Base-by-base conservation (phyloP, 768 basidiomycete species). In the Ephemerocybe angulata region DNA sequence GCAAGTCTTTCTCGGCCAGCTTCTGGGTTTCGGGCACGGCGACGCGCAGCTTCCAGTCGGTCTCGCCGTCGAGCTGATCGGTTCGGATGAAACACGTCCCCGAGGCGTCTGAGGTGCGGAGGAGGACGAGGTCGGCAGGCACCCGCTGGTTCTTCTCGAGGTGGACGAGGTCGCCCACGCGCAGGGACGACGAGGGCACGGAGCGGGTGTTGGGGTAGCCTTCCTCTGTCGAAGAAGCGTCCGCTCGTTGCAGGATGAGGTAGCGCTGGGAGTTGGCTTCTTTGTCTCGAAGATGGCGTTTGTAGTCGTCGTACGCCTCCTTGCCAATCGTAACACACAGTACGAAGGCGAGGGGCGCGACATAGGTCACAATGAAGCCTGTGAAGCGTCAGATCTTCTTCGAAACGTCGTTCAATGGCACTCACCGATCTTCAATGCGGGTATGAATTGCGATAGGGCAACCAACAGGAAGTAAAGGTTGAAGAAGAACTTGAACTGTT, bases 271-370 rank as follows among this genome's bases (percentile, higher is more conserved):
- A 97, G 67, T 99, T 99, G 53, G 97, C 94, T 69, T 98, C 93
- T 38, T 84, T 80, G 70, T 98, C 97, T 46, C 97, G 86, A 8
- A 87, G 82, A 64, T 95, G 81, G 24, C 96, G 91, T 64, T 93
- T 89, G 77, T 97, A 98, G 74, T 99, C 96, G 67, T 99, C 97
- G 65, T 93, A 96, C 2, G 97, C 97, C 71, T 99, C 97, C 69
- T 99, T 99, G 21, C 96, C 96, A 83, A 98, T 95, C 2, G 97
- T 98, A 4, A 99, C 90, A 57, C 75, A 83, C 1, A n/a, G n/a
- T n/a, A n/a, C n/a, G n/a, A n/a, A n/a, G n/a, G n/a, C n/a, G n/a
- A n/a, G n/a, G n/a, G n/a, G n/a, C n/a, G n/a, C n/a, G n/a, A n/a
- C n/a, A n/a, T n/a, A n/a, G n/a, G n/a, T n/a, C n/a, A n/a, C n/a